Base-by-base conservation (phyloP, 106 monocot genomes). In the Chionographis japonica region DNA sequence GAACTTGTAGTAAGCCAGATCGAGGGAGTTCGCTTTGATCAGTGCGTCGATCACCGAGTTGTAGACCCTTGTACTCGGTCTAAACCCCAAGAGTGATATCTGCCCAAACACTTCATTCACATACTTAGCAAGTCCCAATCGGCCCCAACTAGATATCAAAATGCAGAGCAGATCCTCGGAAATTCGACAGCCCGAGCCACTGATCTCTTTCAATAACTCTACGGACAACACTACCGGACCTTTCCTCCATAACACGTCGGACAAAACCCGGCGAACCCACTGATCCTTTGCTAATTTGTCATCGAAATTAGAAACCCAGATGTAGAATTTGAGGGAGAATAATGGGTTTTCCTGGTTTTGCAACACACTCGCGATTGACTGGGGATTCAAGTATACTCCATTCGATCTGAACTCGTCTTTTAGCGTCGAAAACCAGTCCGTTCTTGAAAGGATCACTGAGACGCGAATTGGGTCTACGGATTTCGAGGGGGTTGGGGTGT, bases 1-100 rank as follows among this genome's bases (percentile, higher is more conserved):
- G 70, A 92, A 98, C 76, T 83, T 92, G 50, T 87, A 75, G 63
- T 98, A 98, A 43, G 92, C 92, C 8, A 85, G 61, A 72, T 98
- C 92, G 8, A 98, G 74, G 5, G 82, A 86, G 58, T 87, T 79
- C 2, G 97, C 60, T 62, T 76, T 83, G 56, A 98, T 81, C 70
- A 92, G 50, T 14, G 92, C 84, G 51, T 85, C 80, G n/a, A 98
- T 98, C 3, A 92, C 80, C 9, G 87, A 61, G 58, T 98, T 98
- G 61, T 92, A 92, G 14, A 92, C 14, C 35, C 82, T 57, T 2
- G 88, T 87, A 61, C 62, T 92, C 3, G 84, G 86, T 64, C 71
- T 82, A 56, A 89, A 71, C 12, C 89, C 87, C 58, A 97, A 67
- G 10, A 49, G 42, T 9, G 76, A 43, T 64, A 97, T 77, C 79